Evolutionary conservation across 306 rosid genomes (phyloP).

Genomic region (Inga oerstediana): DNA sequence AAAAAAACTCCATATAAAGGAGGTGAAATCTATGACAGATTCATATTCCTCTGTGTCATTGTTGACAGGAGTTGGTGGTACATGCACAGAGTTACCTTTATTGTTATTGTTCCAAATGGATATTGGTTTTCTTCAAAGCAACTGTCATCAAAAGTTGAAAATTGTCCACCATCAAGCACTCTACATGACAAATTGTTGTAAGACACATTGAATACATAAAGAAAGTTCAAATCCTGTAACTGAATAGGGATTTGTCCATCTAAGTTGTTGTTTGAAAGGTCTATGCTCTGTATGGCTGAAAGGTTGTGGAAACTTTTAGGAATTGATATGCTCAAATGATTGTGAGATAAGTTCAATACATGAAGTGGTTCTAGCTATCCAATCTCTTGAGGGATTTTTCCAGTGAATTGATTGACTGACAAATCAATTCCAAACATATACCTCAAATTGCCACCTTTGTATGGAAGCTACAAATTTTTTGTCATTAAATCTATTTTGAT

Average conservation of each 20-base stretch:
- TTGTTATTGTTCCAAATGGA: no score
- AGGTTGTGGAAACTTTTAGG: background rate
- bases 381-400: conserved; percentile 3
- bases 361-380: background rate
- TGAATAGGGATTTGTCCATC: background rate
- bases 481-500: background rate
- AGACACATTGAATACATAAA: no score
- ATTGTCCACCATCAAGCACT: no score
- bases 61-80: background rate
- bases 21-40: background rate
- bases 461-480: background rate
- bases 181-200: no score
- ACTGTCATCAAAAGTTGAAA: no score
- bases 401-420: background rate
- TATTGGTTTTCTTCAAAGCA: no score
- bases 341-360: conserved; percentile 29
- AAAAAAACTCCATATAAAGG: background rate
- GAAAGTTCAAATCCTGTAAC: background rate
- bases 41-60: background rate
- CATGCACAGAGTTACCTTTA: no score
- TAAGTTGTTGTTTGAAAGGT: background rate
- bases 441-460: background rate
- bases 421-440: conserved; percentile 16
- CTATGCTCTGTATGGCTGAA: background rate
- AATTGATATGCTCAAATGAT: background rate